Percentiles rank a stretch among this genome's conserved stretches.
Evolutionary conservation across 1,139 yeast species (phyloP).

Genomic region (Eremothecium sinecaudum): DNA sequence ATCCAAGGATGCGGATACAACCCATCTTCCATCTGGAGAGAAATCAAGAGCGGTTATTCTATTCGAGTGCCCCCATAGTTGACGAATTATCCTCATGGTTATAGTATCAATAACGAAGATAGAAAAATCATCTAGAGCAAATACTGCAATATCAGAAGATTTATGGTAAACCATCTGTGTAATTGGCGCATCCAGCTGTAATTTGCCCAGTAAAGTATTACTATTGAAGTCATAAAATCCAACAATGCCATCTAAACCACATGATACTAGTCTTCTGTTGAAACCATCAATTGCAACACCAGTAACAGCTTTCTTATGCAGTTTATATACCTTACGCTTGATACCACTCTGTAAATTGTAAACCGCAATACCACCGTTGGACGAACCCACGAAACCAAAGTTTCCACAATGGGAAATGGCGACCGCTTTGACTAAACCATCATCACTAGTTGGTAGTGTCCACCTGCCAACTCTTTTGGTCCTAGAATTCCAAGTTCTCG

Average conservation of each 20-base stretch:
- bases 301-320: conserved; percentile 75
- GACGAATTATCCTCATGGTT: conserved; percentile 77
- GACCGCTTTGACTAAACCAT: conserved; percentile 70
- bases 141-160: conserved; percentile 75
- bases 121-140: conserved; percentile 78
- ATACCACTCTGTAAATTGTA: conserved; percentile 88
- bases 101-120: conserved; percentile 74
- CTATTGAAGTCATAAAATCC: conserved; percentile 81
- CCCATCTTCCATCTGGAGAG: conserved; percentile 94
- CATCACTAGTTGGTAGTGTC: conserved; percentile 63
- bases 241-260: conserved; percentile 82
- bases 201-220: conserved; percentile 57
- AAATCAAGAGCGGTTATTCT: conserved; percentile 84
- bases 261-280: conserved; percentile 77
- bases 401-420: conserved; percentile 90
- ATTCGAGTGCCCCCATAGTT: conserved; percentile 81
- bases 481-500: conserved; percentile 88
- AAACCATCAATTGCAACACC: conserved; percentile 86
- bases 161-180: conserved; percentile 70
- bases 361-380: conserved; percentile 78
- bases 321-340: conserved; percentile 50
- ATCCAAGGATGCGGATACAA: conserved; percentile 76
- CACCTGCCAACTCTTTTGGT: conserved; percentile 74
- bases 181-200: conserved; percentile 67
- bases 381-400: conserved; percentile 88